Evolutionary conservation across 148 eudicot genomes (phyloP), one percentile per base, ranked within the genome.

Genomic region (Mesembryanthemum crystallinum): DNA sequence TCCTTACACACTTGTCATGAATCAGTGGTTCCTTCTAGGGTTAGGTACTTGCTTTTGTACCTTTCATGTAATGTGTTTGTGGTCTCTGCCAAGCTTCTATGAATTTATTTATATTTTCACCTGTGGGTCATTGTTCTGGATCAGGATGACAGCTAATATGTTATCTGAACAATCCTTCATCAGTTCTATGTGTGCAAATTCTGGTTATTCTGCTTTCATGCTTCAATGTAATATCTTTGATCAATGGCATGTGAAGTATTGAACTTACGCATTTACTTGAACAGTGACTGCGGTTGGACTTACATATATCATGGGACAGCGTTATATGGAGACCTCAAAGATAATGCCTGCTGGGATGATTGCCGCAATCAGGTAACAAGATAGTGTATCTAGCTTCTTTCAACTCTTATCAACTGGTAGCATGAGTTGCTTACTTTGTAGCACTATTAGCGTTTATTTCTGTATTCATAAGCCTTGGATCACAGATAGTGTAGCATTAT

Each of bases 341-440:
- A 85, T 95, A 72, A 95, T 95, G 99, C 99, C 99, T 47, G 91
- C 99, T 76, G 99, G 99, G 67, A 30, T 95, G 67, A 83, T 95
- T 86, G 91, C 97, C 68, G 91, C 82, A 57, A 89, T 95, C 84
- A 95, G 99, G 99, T 95, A 87, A 74, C 59, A 62, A 74, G 51
- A 69, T 58, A 1, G 5, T 54, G 10, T 52, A 7, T 5, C 28
- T 8, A 23, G 30, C 39, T 33, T 63, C 18, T 67, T 67, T 42
- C 20, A 25, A 15, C 57, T 71, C 73, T 76, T 64, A 5, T 11
- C 24, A 37, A 61, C 30, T 33, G 42, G 5, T 68, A 25, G 1
- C 28, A 10, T 45, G 28, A 29, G 27, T 18, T 30, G 35, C 9
- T 47, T 45, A 47, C 72, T 23, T 45, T 7, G 11, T 45, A 52